Evolutionary conservation across 352 stramenopile genomes (phyloP).

Genomic region (Phytophthora brassicae): DNA sequence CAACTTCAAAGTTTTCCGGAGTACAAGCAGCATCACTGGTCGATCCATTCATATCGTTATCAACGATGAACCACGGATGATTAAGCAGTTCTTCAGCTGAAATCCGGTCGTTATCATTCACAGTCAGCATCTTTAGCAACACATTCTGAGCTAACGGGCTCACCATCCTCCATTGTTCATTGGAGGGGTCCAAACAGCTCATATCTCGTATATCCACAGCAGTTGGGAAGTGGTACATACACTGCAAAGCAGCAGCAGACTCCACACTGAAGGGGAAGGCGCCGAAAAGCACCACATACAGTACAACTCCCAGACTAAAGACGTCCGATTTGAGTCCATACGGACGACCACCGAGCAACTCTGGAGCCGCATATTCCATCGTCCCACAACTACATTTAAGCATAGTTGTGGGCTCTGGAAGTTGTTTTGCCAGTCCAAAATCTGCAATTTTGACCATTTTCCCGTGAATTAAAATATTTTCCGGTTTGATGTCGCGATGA

Average conservation of each 20-base stretch:
- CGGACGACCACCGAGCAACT: slow-evolving; percentile 61
- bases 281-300: slow-evolving; percentile 82
- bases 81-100: slow-evolving; percentile 59
- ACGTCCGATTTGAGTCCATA: slow-evolving; percentile 82
- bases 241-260: slow-evolving; percentile 63
- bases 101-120: slow-evolving; percentile 53
- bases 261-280: slow-evolving; percentile 80
- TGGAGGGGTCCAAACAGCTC: slow-evolving; percentile 66
- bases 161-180: slow-evolving; percentile 59
- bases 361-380: slow-evolving; percentile 74
- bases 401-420: slow-evolving; percentile 45
- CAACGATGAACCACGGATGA: slow-evolving; percentile 65
- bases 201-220: slow-evolving; percentile 79
- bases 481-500: slow-evolving; percentile 79
- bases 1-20: slow-evolving; percentile 15
- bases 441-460: slow-evolving; percentile 75
- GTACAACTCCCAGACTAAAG: slow-evolving; percentile 77
- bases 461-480: slow-evolving; percentile 82
- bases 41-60: slow-evolving; percentile 4
- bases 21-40: neutral
- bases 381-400: slow-evolving; percentile 73
- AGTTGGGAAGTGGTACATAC: slow-evolving; percentile 60
- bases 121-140: slow-evolving; percentile 58
- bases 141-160: slow-evolving; percentile 60
- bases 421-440: slow-evolving; percentile 76